Base-by-base conservation (phyloP, 345 rosid genomes). In the Abelmoschus esculentus region DNA sequence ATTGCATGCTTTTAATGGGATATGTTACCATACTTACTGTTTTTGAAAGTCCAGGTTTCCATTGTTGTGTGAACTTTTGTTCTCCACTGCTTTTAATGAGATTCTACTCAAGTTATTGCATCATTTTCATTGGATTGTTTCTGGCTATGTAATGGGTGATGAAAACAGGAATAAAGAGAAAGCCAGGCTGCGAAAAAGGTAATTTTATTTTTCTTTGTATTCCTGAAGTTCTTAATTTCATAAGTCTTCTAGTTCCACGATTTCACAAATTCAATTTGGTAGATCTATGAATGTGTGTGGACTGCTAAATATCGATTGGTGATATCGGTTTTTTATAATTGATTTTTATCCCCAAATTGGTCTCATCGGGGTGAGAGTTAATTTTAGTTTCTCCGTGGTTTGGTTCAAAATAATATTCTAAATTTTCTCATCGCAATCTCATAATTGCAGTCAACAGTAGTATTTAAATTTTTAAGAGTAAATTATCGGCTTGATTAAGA, bases 141-240 rank as follows among this genome's bases (percentile, higher is more conserved):
- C 98, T 10, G 98, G 98, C 67, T 89, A 91, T 80, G 76, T 91
- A 3, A 93, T 93, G 96, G 99, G 99, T 55, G 99, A 97, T 17
- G 97, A 93, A 80, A 93, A 80, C 75, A 81, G 96, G 81, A 76
- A 85, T 9, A 93, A 91, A 81, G 97, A 93, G 85, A 93, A 93
- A 83, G 96, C 99, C 36, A 83, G 99, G 77, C 66, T 93, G 70
- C 95, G 99, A n/a, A 32, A 93, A 89, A 89, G 99, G 98, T 93
- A 40, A 7, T 69, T n/a, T n/a, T n/a, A n/a, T n/a, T 46, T 15
- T 54, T 7, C 13, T 50, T 5, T 5, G 6, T 52, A 5, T 70
- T 14, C 6, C 9, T 12, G 22, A 19, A 15, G 7, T 60, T 46
- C 42, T 29, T 29, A 1, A 4, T 44, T 28, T 0, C 8, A 9